Conservation (phyloP, 228 moss, liverwort and hornwort species). For the Sphagnum magellanicum region DNA sequence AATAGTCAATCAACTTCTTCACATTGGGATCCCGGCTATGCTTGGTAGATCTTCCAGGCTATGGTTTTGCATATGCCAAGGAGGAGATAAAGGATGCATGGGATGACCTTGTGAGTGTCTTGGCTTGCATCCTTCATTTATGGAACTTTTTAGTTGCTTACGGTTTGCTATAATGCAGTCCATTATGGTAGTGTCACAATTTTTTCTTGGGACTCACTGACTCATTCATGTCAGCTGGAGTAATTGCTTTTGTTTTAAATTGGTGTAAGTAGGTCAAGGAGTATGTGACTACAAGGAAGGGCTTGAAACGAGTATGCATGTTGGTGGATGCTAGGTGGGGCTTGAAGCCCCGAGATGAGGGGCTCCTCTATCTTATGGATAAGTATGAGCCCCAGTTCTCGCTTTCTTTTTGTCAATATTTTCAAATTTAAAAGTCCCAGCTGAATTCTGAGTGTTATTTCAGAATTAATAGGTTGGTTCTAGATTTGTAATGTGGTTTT, state of each 20-base stretch:
- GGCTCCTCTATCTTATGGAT: constrained; percentile 83
- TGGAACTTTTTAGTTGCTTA: background rate
- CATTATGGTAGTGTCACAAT: background rate
- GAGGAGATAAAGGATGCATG: constrained; percentile 69
- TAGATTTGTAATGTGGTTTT: constrained; percentile 1
- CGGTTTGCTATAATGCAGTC: background rate
- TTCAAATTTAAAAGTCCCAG: too few species aligned
- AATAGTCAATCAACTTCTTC: constrained; percentile 85
- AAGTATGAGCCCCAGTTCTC: constrained; percentile 32
- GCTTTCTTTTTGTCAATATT: background rate
- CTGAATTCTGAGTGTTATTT: too few species aligned
- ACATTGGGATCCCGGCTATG: constrained; percentile 77
- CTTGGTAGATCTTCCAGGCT: constrained; percentile 90
- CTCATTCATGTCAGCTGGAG: too few species aligned
- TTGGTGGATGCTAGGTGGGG: constrained; percentile 97
- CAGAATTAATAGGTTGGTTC: too few species aligned
- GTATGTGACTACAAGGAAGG: constrained; percentile 63
- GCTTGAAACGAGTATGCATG: constrained; percentile 78
- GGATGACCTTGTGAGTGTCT: constrained; percentile 78
- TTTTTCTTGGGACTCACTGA: background rate
- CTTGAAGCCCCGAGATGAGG: constrained; percentile 82
- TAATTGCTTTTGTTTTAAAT: background rate
- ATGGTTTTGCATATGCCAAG: constrained; percentile 93
- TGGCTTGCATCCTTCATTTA: background rate
- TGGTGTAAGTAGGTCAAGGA: constrained; percentile 59